Percentiles rank a stretch among this genome's conserved stretches.
These are phyloP conservation scores for Vicia sativa DNA, from an alignment of 306 rosid genomes.

Conservation along the genomic window DNA sequence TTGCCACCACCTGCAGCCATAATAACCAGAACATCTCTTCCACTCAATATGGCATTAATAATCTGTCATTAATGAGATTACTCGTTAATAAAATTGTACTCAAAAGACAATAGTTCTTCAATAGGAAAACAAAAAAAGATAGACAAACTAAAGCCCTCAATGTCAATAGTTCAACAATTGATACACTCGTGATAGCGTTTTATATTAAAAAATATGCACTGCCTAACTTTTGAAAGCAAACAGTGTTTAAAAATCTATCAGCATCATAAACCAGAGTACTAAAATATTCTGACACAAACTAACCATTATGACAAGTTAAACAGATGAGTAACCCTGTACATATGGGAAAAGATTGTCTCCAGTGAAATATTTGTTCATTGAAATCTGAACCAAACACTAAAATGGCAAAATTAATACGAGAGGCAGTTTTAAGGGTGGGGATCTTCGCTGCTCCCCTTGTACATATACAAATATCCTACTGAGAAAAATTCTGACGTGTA, in stretches of 20 bases:
- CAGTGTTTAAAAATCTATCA: constrained; percentile 2
- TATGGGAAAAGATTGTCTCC: not conserved
- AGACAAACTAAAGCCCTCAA: constrained; percentile 10
- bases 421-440: too few relatives aligned
- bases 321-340: not conserved
- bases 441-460: not conserved
- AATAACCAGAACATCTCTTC: constrained; percentile 87
- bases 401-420: too few relatives aligned
- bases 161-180: not conserved
- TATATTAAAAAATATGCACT: constrained; percentile 23
- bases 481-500: not conserved
- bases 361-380: too few relatives aligned
- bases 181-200: constrained; percentile 12
- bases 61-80: constrained; percentile 54
- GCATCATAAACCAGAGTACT: constrained; percentile 19
- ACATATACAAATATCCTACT: constrained; percentile 4
- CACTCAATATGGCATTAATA: constrained; percentile 85
- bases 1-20: constrained; percentile 99
- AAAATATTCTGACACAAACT: constrained; percentile 12
- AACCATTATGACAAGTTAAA: constrained; percentile 18
- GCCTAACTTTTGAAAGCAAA: constrained; percentile 28
- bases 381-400: too few relatives aligned
- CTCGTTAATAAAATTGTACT: constrained; percentile 39
- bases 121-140: not conserved
- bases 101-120: not conserved